Evolutionary conservation across 176 grass and related monocot species (phyloP), one percentile per base, ranked within the genome.

Genomic region (Hsuehochloa calcarea): DNA sequence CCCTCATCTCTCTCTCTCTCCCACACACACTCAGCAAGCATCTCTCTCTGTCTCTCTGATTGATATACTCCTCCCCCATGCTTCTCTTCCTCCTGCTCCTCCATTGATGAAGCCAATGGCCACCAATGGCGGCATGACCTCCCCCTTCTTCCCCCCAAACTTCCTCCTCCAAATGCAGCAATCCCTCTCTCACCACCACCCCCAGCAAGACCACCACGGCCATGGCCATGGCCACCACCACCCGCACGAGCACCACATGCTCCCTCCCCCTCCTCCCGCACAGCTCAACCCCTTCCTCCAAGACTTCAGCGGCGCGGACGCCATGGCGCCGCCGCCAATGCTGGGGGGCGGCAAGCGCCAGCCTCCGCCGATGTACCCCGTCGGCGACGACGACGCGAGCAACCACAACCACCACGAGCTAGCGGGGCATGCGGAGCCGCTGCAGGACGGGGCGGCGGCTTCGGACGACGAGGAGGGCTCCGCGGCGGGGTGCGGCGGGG

Each of bases 81-180:
- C 80, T 83, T 55, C 25, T 71, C 43, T 14, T 43, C 14, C 71
- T 68, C 10, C 63, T 50, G 72, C 74, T 61, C 52, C 54, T 27
- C 51, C 46, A 13, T 43, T 58, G 50, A 86, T 85, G 85, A 88
- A 88, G 74, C 79, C 82, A 70, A 92, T 97, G 85, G 94, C 91
- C 81, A 89, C 85, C 89, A 90, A 94, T 87, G 91, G 90, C 41
- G 89, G 88, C 58, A 88, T 92, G 85, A 64, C 84, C 6, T 93
- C 90, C 61, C 87, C 87, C 61, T 97, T 90, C 92, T 92, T 92
- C 65, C 92, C 94, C 13, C 70, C 94, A 13, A 92, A 92, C 90
- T 97, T 97, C 88, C 71, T 97, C 59, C 78, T 97, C 64, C 94
- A 90, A 72, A 92, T 97, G 85, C 94, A 94, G 75, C 89, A 85